Evolutionary conservation across 1,139 yeast genomes (phyloP), one percentile per base, ranked within the genome.

Genomic region (Debaryomyces nepalensis): DNA sequence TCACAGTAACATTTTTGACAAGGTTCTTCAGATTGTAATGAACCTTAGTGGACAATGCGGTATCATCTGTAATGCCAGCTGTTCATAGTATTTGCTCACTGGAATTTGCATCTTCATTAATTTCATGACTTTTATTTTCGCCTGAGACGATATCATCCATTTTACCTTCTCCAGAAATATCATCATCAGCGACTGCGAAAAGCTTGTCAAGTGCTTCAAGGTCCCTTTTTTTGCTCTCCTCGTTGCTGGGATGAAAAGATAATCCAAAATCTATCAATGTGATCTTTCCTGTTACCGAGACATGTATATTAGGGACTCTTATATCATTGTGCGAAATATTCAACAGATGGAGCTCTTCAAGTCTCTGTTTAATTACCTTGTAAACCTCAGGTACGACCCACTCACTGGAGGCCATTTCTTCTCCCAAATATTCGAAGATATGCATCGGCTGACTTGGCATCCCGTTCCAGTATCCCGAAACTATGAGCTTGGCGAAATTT

Each of bases 401-500:
- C 11, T 27, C 12, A 8, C 16, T 5, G 2, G n/a, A 7, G 5
- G 34, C 20, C 5, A 21, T 7, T 21, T 37, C 27, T 21, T 29
- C 19, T 11, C 34, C 40, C 20, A 37, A 15, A 29, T 37, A 5
- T 37, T 37, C 40, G 19, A 37, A 27, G 19, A 37, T 37, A 37
- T 37, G 26, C 27, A 37, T 19, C 20, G 20, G 34, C 9, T 37
- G 34, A 11, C 20, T 21, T 4, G 34, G 26, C 26, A 34, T 26
- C 8, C 42, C 42, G 34, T 39, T 33, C 33, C 35, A 33, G 16
- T 39, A 39, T 11, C 42, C 42, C 26, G 42, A 39, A 9, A 26
- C 24, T 26, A 39, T 21, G 22, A 39, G 34, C 26, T 33, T 39
- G 23, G 42, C 26, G 18, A 39, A 33, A 19, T 39, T 24, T 8